A percentile compares a stretch with the other conserved stretches of the same genome.
Conservation (phyloP, 768 basidiomycete genomes). For the Suillus fuscotomentosus region DNA sequence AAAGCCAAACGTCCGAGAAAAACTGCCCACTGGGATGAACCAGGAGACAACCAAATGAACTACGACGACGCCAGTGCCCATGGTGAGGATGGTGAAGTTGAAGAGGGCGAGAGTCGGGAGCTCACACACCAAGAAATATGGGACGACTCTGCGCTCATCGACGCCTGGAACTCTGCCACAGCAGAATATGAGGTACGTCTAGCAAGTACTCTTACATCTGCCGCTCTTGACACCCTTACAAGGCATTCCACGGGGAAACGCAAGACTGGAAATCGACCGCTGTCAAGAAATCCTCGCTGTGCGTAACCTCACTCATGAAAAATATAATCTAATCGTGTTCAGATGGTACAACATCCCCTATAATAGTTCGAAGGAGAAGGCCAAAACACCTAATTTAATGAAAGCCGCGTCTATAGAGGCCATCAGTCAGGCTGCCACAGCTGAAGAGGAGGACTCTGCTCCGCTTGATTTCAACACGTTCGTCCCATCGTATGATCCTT, state of each 20-base stretch:
- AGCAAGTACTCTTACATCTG: not conserved
- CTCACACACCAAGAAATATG: slow-evolving; percentile 76
- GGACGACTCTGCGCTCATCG: slow-evolving; percentile 82
- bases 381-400: slow-evolving; percentile 15
- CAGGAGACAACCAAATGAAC: slow-evolving; percentile 26
- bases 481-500: slow-evolving; percentile 67
- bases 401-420: slow-evolving; percentile 11
- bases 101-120: slow-evolving; percentile 56
- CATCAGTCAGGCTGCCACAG: not conserved
- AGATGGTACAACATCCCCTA: slow-evolving; percentile 80
- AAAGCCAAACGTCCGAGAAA: slow-evolving; percentile 19
- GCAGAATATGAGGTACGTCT: slow-evolving; percentile 70
- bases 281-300: slow-evolving; percentile 73
- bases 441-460: slow-evolving; percentile 48
- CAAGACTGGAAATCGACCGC: slow-evolving; percentile 65
- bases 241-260: slow-evolving; percentile 66
- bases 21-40: slow-evolving; percentile 47
- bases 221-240: slow-evolving; percentile 5
- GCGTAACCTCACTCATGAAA: slow-evolving; percentile 27
- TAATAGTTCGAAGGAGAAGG: slow-evolving; percentile 13
- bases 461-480: slow-evolving; percentile 72
- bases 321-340: slow-evolving; percentile 7
- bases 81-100: slow-evolving; percentile 29
- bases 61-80: slow-evolving; percentile 26
- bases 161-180: slow-evolving; percentile 82